Conservation (phyloP, 495 filamentous ascomycete genomes). For the Trichoderma reesei region DNA sequence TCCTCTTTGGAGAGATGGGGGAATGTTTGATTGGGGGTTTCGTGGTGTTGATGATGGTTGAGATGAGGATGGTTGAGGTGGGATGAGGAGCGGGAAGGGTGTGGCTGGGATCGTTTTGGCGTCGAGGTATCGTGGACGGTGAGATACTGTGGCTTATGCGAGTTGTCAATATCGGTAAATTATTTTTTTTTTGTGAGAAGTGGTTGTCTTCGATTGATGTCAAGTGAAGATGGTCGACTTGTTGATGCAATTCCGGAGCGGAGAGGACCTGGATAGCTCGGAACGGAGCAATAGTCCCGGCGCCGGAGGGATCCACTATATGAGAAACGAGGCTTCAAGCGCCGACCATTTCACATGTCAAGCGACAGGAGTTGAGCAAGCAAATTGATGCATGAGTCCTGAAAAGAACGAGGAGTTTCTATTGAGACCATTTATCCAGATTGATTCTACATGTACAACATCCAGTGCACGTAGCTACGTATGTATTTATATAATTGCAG, state of each 20-base stretch:
- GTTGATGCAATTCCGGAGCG: no score
- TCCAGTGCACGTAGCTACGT: neutral
- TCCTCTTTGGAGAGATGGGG: no score
- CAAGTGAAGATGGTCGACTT: no score
- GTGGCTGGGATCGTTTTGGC: neutral
- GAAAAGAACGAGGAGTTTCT: neutral
- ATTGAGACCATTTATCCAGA: neutral
- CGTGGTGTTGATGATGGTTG: neutral
- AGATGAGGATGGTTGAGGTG: neutral
- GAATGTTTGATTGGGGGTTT: no score
- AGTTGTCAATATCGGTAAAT: no score
- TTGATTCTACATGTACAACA: neutral
- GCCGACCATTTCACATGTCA: neutral
- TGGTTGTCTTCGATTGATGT: no score
- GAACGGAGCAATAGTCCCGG: conserved; percentile 1
- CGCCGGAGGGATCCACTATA: neutral
- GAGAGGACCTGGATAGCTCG: neutral
- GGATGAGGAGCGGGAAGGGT: no score
- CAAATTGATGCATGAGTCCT: no score
- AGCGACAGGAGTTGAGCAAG: neutral
- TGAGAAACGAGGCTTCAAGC: neutral
- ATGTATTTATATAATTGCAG: neutral
- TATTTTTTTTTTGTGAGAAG: no score
- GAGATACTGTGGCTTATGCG: neutral
- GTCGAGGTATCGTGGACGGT: neutral